phyloP scores from a whole-genome alignment of 2,329 filamentous ascomycete genomes.

The Chaetomium strumarium region DNA sequence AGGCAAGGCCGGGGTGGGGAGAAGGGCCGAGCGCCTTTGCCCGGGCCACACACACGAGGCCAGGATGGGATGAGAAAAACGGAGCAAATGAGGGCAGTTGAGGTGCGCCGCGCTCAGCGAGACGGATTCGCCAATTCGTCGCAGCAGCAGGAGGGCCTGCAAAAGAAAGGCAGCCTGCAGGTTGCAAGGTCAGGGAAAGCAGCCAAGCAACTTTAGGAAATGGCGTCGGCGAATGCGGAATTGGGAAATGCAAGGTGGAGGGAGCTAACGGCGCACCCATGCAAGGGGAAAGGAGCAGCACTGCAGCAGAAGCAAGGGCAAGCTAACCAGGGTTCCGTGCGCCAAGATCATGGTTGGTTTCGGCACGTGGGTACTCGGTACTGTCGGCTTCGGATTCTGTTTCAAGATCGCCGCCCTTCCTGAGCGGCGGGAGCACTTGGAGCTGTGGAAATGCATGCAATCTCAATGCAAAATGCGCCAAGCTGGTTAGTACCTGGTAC shows the following conservation, averaged over 20 bases:
- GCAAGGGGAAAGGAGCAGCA: neutral
- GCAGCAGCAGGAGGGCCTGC: neutral
- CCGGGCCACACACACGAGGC: neutral
- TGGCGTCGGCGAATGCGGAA: constrained; percentile 18
- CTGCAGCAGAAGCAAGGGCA: neutral
- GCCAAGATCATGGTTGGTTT: constrained; percentile 4
- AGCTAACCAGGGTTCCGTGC: neutral
- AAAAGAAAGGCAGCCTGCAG: constrained; percentile 11
- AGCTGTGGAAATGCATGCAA: no score
- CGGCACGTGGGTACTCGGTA: neutral
- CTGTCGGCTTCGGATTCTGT: neutral
- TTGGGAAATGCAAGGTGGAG: constrained; percentile 24
- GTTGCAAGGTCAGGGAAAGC: constrained; percentile 16
- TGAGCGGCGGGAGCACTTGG: neutral
- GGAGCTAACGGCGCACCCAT: constrained; percentile 6
- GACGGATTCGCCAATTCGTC: constrained; percentile 17
- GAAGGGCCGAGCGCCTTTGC: constrained; percentile 11
- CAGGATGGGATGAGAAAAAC: constrained; percentile 15
- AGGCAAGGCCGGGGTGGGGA: neutral
- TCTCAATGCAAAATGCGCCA: no score
- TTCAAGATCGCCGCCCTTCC: neutral
- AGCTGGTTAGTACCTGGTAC: no score
- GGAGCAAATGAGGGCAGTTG: constrained; percentile 19
- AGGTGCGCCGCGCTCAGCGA: constrained; percentile 17
- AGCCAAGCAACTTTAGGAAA: constrained; percentile 17